Base-by-base conservation (phyloP, 306 rosid species). In the Luffa acutangula region DNA sequence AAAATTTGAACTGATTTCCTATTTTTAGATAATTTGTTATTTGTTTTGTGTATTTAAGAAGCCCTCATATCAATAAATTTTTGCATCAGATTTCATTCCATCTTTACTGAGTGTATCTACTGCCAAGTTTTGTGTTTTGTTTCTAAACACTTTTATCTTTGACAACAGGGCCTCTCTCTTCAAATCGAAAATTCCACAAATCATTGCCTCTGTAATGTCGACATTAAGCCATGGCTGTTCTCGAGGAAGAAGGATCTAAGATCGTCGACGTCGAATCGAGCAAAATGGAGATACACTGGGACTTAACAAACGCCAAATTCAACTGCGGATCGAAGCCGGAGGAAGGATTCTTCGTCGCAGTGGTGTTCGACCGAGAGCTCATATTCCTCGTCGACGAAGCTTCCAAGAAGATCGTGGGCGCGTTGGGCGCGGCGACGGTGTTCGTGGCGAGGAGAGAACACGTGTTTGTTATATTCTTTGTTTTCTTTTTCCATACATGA, bases 151-250 rank as follows among this genome's bases (percentile, higher is more conserved):
- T 25, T 25, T 25, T 25, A 25, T 25, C 31, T 25, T 25, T 25
- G 31, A 25, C n/a, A n/a, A 57, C 98, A 92, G 82, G 91, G 92
- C 83, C 82, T 94, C 7, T 89, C 88, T 64, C 89, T 94, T 42
- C 94, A 87, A 63, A 85, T 94, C 12, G 93, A 89, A 69, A 93
- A 89, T 33, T 75, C 88, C 14, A 53, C 84, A 53, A 88, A 85
- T 37, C 90, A 87, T 33, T 89, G 89, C 81, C 90, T 88, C 60
- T 87, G 93, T 67, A 94, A 90, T 82, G 84, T 89, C 36, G 98
- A 94, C 42, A 87, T 94, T 73, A 94, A 94, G 90, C 97, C 98
- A 51, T 92, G 96, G 98, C 43, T 94, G 14, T 94, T 94, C 88
- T 89, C 91, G 8, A 94, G 85, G 86, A 84, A 91, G 81, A 94